Evolutionary conservation across 805 yeast genomes (phyloP), one percentile per base, ranked within the genome.

Genomic region (Scheffersomyces ergatensis): DNA sequence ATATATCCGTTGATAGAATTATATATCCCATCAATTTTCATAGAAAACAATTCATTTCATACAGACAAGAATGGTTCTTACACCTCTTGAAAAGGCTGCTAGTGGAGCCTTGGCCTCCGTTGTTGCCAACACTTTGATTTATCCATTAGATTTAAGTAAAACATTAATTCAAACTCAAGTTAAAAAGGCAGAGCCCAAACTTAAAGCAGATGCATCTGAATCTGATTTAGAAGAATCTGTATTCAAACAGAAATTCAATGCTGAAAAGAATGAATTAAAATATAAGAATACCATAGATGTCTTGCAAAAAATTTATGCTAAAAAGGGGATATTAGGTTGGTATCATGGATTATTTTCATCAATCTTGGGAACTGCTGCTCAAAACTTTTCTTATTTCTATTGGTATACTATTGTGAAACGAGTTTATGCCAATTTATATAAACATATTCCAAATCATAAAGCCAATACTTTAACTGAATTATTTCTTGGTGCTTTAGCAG

Each of bases 41-140:
- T 23, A 8, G 25, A 23, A 23, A 23, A n/a, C n/a, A n/a, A n/a
- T n/a, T n/a, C 11, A 23, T 23, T 23, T 23, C 29, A 26, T 26
- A 26, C 13, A 26, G 13, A 11, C n/a, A 26, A 13, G 5, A 17
- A 77, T 77, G 82, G 67, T 78, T 5, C 72, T 76, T 36, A 56
- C 82, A n/a, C 84, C 87, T 6, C 65, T 87, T 54, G 95, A 88
- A 48, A 79, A 81, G 53, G 96, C 96, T 0, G 73, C 85, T 13
- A 80, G 86, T 37, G 96, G 95, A 0, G 88, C 95, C 0, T 70
- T 83, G 36, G 93, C 95, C 7, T 86, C 95, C 1, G 83, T 82
- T 17, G 58, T 85, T 37, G 95, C 96, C 31, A 88, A 85, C 63
- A 67, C 87, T 6, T 69, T 80, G 33, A 90, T 88, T 1, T 88